Base-by-base conservation (phyloP, 164 flowering plant species). In the Hamamelis virginiana region DNA sequence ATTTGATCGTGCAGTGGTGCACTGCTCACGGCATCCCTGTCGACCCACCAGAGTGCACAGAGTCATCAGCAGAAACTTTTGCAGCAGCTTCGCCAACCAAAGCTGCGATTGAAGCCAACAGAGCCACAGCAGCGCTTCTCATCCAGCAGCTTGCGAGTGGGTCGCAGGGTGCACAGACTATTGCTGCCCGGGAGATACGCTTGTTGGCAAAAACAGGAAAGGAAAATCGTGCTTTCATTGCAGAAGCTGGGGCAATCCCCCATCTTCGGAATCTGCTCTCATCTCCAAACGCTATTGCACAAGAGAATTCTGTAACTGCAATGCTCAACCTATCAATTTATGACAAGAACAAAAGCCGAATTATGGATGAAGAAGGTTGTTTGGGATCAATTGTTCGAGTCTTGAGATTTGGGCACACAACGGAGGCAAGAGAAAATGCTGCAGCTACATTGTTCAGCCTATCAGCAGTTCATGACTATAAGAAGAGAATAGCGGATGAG, bases 361-460 rank as follows among this genome's bases (percentile, higher is more conserved):
- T 96, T 3, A 91, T 96, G 87, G 90, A 89, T 27, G 95, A 86
- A 64, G 80, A 77, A 51, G 98, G 92, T 22, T 91, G 96, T 73
- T 74, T 96, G 69, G 72, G 74, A 26, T 80, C 89, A 0, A 86
- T 96, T 28, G 94, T 91, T 51, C 78, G 77, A 16, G 99, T 93
- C 52, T 67, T 96, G 64, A 83, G 84, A 66, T 72, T 72, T 59
- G 99, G 99, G 44, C 72, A 75, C 62, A 91, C 92, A 0, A 82
- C 81, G 0, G 97, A 91, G 67, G 93, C 96, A 28, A 82, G 89
- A 73, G 99, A 91, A 75, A 96, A 96, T 72, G 98, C 99, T 57
- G 99, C 99, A 8, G 99, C 99, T 0, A 88, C 98, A 3, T 79
- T 96, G 69, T 96, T 96, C 73, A 96, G 99, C 75, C 89, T 96